Evolutionary conservation across 768 basidiomycete genomes (phyloP).

Genomic region (Pleurotus tuoliensis): DNA sequence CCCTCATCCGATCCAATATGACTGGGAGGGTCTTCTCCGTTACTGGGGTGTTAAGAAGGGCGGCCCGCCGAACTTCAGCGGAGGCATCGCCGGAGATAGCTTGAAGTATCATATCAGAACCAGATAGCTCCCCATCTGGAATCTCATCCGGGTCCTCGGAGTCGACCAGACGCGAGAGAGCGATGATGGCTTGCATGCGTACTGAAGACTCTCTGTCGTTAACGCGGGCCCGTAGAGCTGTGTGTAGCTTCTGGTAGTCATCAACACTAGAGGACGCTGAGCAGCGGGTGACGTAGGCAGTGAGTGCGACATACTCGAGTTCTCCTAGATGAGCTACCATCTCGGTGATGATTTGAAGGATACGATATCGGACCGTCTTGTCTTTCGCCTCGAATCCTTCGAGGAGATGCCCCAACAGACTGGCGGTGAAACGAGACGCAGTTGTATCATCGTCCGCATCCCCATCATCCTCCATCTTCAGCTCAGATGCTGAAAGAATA

Average conservation of each 20-base stretch:
- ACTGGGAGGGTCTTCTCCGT: constrained; percentile 50
- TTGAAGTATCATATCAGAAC: constrained; percentile 61
- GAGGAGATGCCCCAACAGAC: constrained; percentile 63
- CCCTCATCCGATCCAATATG: constrained; percentile 75
- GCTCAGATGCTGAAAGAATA: constrained; percentile 31
- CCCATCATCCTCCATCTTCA: constrained; percentile 30
- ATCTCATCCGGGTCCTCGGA: constrained; percentile 62
- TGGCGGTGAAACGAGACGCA: constrained; percentile 62
- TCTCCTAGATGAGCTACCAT: constrained; percentile 79
- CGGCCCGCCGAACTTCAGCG: constrained; percentile 85
- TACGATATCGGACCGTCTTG: constrained; percentile 81
- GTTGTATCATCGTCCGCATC: constrained; percentile 59
- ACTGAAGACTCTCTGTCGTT: constrained; percentile 77
- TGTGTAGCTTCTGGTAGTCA: constrained; percentile 58
- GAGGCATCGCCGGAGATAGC: constrained; percentile 69
- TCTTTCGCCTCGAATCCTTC: constrained; percentile 83
- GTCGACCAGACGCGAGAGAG: constrained; percentile 71
- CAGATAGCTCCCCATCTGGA: constrained; percentile 44
- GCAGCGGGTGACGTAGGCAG: no score
- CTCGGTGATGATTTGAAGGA: constrained; percentile 70
- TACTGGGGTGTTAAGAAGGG: constrained; percentile 67
- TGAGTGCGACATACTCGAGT: constrained; percentile 63
- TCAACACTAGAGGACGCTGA: constrained; percentile 55
- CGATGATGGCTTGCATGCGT: constrained; percentile 75
- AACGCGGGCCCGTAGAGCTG: constrained; percentile 64